phyloP scores from a whole-genome alignment of 176 grass and related monocot species.

The Avena sativa region DNA sequence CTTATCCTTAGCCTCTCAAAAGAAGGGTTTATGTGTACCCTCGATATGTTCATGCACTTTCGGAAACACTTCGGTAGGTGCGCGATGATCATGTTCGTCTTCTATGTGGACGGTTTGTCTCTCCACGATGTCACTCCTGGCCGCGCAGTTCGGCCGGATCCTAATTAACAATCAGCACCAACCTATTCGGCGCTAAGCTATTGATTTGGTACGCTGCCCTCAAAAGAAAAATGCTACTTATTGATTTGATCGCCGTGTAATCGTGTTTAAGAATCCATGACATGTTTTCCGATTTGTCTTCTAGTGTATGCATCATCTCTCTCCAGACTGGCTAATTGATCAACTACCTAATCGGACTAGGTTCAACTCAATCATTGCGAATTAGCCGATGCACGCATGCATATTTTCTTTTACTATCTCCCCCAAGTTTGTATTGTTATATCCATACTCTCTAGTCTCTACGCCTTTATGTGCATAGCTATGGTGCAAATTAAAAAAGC shows the following conservation, averaged over 20 bases:
- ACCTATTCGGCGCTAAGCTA: neutral
- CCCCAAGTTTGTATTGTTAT: too few species aligned
- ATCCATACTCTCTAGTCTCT: too few species aligned
- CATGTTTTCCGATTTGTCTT: constrained; percentile 45
- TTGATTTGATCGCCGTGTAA: neutral
- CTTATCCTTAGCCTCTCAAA: neutral
- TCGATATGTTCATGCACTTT: neutral
- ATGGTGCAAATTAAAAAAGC: too few species aligned
- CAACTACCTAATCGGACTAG: neutral
- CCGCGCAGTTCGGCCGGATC: constrained; percentile 45
- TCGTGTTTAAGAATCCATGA: constrained; percentile 35
- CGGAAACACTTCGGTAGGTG: neutral
- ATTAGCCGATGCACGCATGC: neutral
- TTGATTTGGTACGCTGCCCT: neutral
- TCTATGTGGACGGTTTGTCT: constrained; percentile 53
- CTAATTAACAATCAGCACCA: constrained; percentile 12
- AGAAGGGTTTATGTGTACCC: neutral
- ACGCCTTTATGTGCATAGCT: too few species aligned
- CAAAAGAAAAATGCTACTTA: too few species aligned
- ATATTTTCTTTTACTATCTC: neutral
- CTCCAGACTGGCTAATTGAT: constrained; percentile 48
- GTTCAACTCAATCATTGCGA: constrained; percentile 37
- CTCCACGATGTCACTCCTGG: constrained; percentile 34
- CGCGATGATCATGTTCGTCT: constrained; percentile 44
- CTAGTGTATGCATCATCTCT: neutral